Evolutionary conservation across 2,329 filamentous ascomycete genomes (phyloP), one percentile per base, ranked within the genome.

Genomic region (Aureobasidium sp.): DNA sequence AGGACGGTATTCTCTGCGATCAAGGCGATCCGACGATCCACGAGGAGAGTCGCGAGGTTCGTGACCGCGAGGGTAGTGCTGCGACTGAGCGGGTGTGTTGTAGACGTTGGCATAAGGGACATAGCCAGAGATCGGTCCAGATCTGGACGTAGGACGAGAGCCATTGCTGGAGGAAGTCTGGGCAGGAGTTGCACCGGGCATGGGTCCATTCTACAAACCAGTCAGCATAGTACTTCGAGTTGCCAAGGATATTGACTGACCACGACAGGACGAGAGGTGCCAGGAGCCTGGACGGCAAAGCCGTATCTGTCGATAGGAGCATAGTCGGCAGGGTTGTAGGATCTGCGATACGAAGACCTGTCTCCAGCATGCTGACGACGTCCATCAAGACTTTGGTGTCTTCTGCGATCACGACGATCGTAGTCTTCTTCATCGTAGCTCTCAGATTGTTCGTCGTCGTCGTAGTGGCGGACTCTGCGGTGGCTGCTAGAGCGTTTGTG

Each of bases 21-120:
- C 44, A n/a, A 32, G 25, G 45, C 57, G 45, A 11, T 50, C 57
- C 0, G n/a, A 25, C 11, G 44, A 59, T 10, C 37, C 37, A 45
- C 53, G 54, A 29, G 39, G 34, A 47, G 53, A 47, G 21, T 45
- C 39, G 15, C 32, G 41, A 13, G 21, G 3, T 10, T 48, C 54
- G 39, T 8, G 21, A 27, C 39, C 27, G 32, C 44, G 27, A 27
- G 30, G 5, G 2, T 16, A 15, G 36, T 32, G 10, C 34, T 39
- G 36, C 10, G 45, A 34, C 27, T 42, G 34, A 25, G 36, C n/a
- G 7, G 54, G 30, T 11, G 42, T 21, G 42, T 67, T 69, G 60
- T 74, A 74, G 55, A 74, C 68, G 61, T 73, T 61, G 29, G 71
- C 66, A 49, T 74, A 74, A 8, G 72, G 72, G 3, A 73, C 67